phyloP scores from a whole-genome alignment of 1,284 basidiomycete species.

The Pyrrhoderma lamaoense region DNA sequence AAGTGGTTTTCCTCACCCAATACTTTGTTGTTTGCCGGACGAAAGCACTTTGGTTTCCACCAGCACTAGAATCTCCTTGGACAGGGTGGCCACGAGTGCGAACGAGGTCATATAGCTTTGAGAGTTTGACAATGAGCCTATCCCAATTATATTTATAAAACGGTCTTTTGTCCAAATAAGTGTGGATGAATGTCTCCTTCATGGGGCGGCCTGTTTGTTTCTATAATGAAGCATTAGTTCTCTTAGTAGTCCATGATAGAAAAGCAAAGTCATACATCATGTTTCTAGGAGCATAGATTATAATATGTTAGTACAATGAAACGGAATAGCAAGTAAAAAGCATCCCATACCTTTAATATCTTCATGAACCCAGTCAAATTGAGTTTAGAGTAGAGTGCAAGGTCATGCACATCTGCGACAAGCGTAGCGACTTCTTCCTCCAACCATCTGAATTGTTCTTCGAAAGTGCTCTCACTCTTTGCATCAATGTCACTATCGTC shows the following conservation, averaged over 20 bases:
- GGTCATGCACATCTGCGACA: constrained; percentile 97
- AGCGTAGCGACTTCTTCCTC: constrained; percentile 95
- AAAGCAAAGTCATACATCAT: constrained; percentile 49
- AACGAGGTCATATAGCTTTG: constrained; percentile 92
- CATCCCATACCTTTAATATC: constrained; percentile 74
- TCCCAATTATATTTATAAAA: constrained; percentile 96
- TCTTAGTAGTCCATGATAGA: no score
- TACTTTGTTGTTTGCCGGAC: constrained; percentile 98
- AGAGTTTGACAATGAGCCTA: constrained; percentile 93
- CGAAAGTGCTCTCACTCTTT: constrained; percentile 71
- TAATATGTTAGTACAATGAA: not conserved
- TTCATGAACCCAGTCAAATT: constrained; percentile 99
- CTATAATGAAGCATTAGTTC: constrained; percentile 30
- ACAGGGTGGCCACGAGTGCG: constrained; percentile 93
- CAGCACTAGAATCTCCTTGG: constrained; percentile 88
- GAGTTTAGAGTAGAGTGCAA: constrained; percentile 91
- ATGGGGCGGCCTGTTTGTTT: constrained; percentile 71
- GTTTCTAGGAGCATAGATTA: constrained; percentile 47
- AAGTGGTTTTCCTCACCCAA: constrained; percentile 58
- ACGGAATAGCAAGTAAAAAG: constrained; percentile 9
- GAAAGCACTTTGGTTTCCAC: constrained; percentile 94
- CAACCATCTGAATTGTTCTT: constrained; percentile 83
- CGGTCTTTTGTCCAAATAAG: constrained; percentile 90
- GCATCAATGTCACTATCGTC: constrained; percentile 37
- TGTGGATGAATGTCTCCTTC: constrained; percentile 73